A percentile compares a stretch with the other conserved stretches of the same genome.
Conservation (phyloP, 306 rosid species). For the Medicago ruthenica region DNA sequence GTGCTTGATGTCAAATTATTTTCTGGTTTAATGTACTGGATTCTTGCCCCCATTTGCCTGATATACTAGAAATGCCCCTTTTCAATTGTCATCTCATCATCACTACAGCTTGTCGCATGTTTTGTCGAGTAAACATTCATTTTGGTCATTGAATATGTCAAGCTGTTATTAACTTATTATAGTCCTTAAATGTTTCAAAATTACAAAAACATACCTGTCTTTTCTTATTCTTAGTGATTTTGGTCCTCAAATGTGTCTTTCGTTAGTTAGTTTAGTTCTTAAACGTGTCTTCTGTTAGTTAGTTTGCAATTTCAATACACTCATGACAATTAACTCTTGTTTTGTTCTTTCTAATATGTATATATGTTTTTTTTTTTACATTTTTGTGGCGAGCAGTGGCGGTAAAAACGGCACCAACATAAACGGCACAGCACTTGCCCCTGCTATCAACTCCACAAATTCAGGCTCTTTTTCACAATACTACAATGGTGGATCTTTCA, state of each 20-base stretch:
- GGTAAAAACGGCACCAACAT: conserved; percentile 62
- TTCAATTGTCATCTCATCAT: neutral
- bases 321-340: neutral
- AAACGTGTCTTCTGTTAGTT: neutral
- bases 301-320: neutral
- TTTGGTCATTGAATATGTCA: neutral
- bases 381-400: conserved; percentile 52
- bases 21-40: neutral
- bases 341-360: neutral
- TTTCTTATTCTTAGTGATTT: neutral
- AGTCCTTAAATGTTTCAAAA: neutral
- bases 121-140: neutral
- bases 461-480: conserved; percentile 59
- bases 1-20: neutral
- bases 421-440: conserved; percentile 75
- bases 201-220: neutral
- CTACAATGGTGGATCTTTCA: conserved; percentile 52
- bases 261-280: neutral
- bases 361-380: neutral
- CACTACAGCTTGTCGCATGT: neutral
- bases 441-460: conserved; percentile 69
- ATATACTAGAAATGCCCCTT: neutral
- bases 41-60: conserved; percentile 4
- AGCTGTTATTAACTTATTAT: neutral
- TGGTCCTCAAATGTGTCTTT: neutral